These are phyloP conservation scores for Ascochyta fabae DNA, from an alignment of 2,329 filamentous ascomycete species.

Conservation along the genomic window DNA sequence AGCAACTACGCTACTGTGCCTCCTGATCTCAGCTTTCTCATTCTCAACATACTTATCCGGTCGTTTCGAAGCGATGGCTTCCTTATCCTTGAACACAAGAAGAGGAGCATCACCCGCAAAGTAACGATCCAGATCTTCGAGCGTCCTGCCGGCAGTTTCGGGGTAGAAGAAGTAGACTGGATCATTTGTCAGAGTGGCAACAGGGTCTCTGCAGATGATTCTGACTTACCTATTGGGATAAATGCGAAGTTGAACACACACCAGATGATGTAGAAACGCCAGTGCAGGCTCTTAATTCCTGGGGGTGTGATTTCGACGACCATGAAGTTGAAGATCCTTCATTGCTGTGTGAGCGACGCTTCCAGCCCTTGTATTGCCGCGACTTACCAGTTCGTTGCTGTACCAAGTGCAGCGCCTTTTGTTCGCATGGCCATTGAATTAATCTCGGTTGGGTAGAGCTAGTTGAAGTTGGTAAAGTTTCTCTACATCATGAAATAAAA, in stretches of 20 bases:
- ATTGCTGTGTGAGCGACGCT: background rate
- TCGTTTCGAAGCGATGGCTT: conserved; percentile 54
- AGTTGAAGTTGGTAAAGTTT: background rate
- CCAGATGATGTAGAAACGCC: conserved; percentile 56
- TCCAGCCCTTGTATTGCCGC: no score
- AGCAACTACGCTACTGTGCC: conserved; percentile 31
- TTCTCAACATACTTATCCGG: conserved; percentile 55
- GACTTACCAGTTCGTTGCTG: conserved; percentile 57
- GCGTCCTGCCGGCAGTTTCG: conserved; percentile 37
- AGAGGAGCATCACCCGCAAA: conserved; percentile 39
- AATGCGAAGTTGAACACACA: conserved; percentile 56
- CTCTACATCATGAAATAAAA: fast-evolving
- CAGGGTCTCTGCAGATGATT: no score
- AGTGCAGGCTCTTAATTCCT: conserved; percentile 50
- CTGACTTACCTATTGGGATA: conserved; percentile 47
- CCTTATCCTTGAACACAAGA: conserved; percentile 56
- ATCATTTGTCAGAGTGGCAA: background rate
- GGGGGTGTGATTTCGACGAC: conserved; percentile 52
- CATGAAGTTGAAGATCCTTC: conserved; percentile 18
- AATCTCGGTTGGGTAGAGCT: conserved; percentile 57
- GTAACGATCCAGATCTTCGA: conserved; percentile 42
- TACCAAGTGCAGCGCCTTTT: conserved; percentile 57
- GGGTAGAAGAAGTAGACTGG: conserved; percentile 40
- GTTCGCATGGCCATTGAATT: conserved; percentile 58
- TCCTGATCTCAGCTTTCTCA: conserved; percentile 44